Percentiles rank a stretch among this genome's conserved stretches.
Conservation (phyloP, 2,329 filamentous ascomycete genomes). For the Fusarium chuoi region DNA sequence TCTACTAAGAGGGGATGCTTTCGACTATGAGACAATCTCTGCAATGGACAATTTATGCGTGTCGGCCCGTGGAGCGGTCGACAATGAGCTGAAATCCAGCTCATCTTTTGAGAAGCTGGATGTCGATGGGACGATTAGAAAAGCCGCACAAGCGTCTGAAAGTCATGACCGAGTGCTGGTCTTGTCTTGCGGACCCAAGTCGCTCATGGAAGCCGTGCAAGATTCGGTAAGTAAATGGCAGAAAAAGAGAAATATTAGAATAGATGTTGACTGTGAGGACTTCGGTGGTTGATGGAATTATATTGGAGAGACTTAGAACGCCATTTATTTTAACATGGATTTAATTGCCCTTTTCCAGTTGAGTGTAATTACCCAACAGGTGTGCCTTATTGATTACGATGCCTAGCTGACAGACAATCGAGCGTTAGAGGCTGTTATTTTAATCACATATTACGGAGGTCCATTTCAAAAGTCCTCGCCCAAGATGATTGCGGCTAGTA, state of each 20-base stretch:
- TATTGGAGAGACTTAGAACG: accelerated
- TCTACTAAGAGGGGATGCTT: neutral
- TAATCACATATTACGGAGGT: too few species aligned
- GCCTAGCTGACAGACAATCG: too few species aligned
- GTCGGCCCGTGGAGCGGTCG: too few species aligned
- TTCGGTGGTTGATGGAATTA: neutral
- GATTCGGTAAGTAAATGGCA: neutral
- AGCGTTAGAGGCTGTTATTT: too few species aligned
- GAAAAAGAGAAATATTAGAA: neutral
- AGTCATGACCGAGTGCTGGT: accelerated
- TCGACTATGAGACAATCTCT: neutral
- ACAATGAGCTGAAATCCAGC: neutral
- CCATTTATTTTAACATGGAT: accelerated
- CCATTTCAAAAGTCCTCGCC: too few species aligned
- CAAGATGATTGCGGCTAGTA: too few species aligned
- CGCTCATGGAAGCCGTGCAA: neutral
- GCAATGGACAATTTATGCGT: neutral
- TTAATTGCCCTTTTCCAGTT: neutral
- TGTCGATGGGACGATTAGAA: neutral
- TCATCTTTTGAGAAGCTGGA: neutral
- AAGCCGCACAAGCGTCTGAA: accelerated
- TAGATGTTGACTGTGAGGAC: neutral
- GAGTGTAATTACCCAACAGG: too few species aligned
- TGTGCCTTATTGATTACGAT: too few species aligned
- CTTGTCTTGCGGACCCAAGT: neutral